These are phyloP conservation scores for Blastocystis sp. DNA, from an alignment of 352 stramenopile species.

Conservation along the genomic window DNA sequence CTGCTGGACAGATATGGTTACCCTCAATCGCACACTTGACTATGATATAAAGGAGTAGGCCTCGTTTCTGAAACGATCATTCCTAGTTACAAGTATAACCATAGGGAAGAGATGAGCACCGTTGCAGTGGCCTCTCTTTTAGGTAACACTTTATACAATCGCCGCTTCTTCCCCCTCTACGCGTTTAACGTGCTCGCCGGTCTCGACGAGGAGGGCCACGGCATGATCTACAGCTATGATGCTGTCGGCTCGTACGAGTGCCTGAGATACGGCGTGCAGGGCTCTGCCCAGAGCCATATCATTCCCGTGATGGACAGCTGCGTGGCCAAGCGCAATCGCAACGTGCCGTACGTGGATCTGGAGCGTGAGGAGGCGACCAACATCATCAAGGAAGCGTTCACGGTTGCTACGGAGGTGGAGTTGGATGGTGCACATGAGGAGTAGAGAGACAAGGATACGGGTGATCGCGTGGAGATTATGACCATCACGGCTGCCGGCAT, in stretches of 20 bases:
- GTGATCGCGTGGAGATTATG: constrained; percentile 93
- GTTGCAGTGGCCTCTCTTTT: constrained; percentile 89
- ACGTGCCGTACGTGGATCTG: constrained; percentile 86
- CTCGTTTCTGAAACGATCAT: neutral
- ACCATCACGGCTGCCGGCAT: constrained; percentile 88
- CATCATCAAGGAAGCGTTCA: constrained; percentile 96
- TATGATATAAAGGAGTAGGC: constrained; percentile 63
- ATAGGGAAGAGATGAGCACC: constrained; percentile 86
- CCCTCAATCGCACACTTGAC: constrained; percentile 35
- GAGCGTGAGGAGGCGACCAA: constrained; percentile 88
- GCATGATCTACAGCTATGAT: constrained; percentile 95
- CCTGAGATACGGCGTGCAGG: constrained; percentile 78
- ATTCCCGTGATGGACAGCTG: constrained; percentile 96
- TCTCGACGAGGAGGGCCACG: constrained; percentile 89
- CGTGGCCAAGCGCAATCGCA: constrained; percentile 86
- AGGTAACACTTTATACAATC: constrained; percentile 90
- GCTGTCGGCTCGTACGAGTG: constrained; percentile 88
- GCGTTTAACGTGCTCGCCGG: constrained; percentile 94
- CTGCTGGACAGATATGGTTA: constrained; percentile 64
- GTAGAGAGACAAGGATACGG: constrained; percentile 98
- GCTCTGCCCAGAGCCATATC: constrained; percentile 89
- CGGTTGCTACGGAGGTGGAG: constrained; percentile 79
- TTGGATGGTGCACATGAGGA: constrained; percentile 66
- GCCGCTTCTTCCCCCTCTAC: constrained; percentile 96
- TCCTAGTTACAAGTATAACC: constrained; percentile 86